Evolutionary conservation across 2,329 filamentous ascomycete species (phyloP).

Genomic region (Arthrinium phaeospermum): DNA sequence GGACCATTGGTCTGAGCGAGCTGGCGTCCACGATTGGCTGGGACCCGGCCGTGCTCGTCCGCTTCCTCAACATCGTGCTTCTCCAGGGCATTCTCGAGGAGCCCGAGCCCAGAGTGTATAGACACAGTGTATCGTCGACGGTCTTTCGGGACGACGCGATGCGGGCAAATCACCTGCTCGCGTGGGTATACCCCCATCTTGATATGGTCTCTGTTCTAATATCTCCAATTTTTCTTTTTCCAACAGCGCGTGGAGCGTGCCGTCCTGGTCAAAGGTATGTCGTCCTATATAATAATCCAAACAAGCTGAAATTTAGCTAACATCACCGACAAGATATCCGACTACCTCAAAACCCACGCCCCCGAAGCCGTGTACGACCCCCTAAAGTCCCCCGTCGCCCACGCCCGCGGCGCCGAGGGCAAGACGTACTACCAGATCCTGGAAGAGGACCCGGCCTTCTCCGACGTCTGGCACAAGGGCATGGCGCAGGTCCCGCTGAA

Average conservation of each 20-base stretch:
- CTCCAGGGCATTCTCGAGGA: constrained; percentile 20
- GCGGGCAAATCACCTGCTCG: constrained; percentile 18
- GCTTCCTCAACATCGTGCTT: constrained; percentile 20
- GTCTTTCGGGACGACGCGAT: constrained; percentile 12
- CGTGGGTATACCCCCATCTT: neutral
- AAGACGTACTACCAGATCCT: constrained; percentile 43
- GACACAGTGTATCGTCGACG: constrained; percentile 16
- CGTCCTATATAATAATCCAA: too few species aligned
- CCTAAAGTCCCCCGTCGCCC: constrained; percentile 40
- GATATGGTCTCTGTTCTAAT: neutral
- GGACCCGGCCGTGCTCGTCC: constrained; percentile 15
- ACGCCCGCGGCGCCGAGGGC: constrained; percentile 39
- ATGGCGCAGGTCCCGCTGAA: constrained; percentile 40
- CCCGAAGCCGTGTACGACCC: constrained; percentile 40
- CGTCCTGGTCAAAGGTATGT: constrained; percentile 20
- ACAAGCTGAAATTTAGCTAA: neutral
- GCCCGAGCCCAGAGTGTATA: constrained; percentile 18
- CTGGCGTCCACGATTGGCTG: constrained; percentile 18
- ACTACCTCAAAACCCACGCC: constrained; percentile 39
- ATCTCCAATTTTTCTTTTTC: neutral
- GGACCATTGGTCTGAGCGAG: neutral
- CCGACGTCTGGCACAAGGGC: constrained; percentile 41
- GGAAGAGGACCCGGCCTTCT: constrained; percentile 36
- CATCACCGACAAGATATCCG: constrained; percentile 24
- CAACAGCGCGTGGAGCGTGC: constrained; percentile 17